Conservation (phyloP, 2,329 filamentous ascomycete genomes). For the Exserohilum turcica region DNA sequence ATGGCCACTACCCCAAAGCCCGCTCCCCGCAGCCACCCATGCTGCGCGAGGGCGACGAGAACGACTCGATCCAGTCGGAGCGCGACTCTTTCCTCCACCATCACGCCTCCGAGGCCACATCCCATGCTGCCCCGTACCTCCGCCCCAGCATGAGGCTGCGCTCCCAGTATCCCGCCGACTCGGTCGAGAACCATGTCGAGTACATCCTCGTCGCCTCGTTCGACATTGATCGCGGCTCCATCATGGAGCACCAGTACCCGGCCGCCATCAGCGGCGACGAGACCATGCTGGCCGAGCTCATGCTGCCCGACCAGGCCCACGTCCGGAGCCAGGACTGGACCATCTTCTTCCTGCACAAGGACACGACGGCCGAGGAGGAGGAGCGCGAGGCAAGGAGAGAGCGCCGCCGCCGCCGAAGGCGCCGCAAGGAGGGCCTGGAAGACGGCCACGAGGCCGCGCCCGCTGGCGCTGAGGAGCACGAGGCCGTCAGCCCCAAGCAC, state of each 20-base stretch:
- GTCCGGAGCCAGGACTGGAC: slow-evolving; percentile 97
- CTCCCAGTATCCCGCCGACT: slow-evolving; percentile 56
- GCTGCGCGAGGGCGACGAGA: slow-evolving; percentile 40
- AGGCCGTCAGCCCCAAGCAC: too few species aligned
- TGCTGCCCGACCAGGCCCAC: slow-evolving; percentile 97
- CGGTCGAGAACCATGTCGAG: slow-evolving; percentile 86
- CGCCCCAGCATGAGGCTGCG: slow-evolving; percentile 39
- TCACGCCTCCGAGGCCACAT: background rate
- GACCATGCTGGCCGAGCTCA: slow-evolving; percentile 96
- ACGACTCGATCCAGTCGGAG: slow-evolving; percentile 37
- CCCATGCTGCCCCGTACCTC: background rate
- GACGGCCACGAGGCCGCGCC: slow-evolving; percentile 44
- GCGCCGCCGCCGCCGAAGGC: slow-evolving; percentile 58
- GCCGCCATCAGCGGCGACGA: slow-evolving; percentile 95
- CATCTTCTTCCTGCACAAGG: slow-evolving; percentile 98
- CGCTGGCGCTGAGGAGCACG: slow-evolving; percentile 38
- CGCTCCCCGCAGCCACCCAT: slow-evolving; percentile 46
- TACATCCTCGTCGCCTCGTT: slow-evolving; percentile 98
- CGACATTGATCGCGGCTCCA: slow-evolving; percentile 91
- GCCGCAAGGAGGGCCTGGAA: slow-evolving; percentile 49
- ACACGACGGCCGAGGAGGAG: slow-evolving; percentile 82
- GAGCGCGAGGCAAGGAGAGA: slow-evolving; percentile 63
- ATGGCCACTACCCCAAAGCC: slow-evolving; percentile 39
- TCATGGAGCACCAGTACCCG: slow-evolving; percentile 99
- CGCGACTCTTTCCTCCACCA: slow-evolving; percentile 35